These are phyloP conservation scores for Lithospermum erythrorhizon DNA, from an alignment of 257 asterid genomes.

Conservation along the genomic window DNA sequence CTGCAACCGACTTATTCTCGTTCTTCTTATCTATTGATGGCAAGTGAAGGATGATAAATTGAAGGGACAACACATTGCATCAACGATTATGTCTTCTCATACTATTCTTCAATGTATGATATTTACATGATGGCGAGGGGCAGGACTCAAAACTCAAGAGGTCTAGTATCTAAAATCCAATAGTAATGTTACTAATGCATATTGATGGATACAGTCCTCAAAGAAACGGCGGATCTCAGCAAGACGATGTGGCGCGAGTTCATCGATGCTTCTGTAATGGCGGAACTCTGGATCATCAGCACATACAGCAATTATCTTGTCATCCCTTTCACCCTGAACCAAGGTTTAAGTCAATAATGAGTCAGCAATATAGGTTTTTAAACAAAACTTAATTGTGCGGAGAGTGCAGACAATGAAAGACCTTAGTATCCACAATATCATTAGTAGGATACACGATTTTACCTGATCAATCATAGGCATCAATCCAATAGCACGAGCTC, in stretches of 20 bases:
- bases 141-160: too few species aligned
- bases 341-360: constrained; percentile 2
- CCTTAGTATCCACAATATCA: too few species aligned
- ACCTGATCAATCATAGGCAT: constrained; percentile 99
- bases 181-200: neutral
- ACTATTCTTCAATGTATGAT: too few species aligned
- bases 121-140: too few species aligned
- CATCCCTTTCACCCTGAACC: constrained; percentile 80
- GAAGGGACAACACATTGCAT: neutral
- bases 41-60: constrained; percentile 31
- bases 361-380: neutral
- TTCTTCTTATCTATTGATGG: constrained; percentile 57
- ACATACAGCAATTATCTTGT: constrained; percentile 86
- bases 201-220: constrained; percentile 73
- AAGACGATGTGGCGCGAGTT: constrained; percentile 79
- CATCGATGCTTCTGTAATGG: constrained; percentile 57
- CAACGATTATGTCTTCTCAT: too few species aligned
- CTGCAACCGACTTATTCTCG: constrained; percentile 76
- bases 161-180: neutral
- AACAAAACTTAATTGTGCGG: too few species aligned
- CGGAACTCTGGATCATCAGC: constrained; percentile 91
- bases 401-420: too few species aligned
- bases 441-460: neutral
- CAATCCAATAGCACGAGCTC: constrained; percentile 95
- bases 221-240: constrained; percentile 93